Percentiles rank a stretch among this genome's conserved stretches.
Conservation (phyloP, 1,284 basidiomycete genomes). For the Ceratorhiza oryzae-sativae region DNA sequence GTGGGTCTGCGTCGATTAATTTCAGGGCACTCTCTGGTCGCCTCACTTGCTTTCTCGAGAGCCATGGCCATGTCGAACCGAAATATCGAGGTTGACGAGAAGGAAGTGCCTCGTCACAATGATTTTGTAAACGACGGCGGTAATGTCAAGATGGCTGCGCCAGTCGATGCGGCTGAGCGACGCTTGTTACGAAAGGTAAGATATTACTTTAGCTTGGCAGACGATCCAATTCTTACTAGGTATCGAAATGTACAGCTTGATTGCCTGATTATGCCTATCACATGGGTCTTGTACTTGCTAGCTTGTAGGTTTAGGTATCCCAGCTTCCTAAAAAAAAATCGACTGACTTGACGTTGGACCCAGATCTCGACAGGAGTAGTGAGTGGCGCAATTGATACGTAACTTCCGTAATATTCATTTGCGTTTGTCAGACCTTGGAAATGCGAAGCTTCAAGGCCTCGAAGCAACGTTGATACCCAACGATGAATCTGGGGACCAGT, state of each 20-base stretch:
- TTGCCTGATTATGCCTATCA: conserved; percentile 34
- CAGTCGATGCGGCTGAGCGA: conserved; percentile 28
- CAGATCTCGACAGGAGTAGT: conserved; percentile 37
- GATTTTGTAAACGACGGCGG: conserved; percentile 25
- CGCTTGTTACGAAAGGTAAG: conserved; percentile 27
- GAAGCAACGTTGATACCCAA: conserved; percentile 34
- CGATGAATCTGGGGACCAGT: conserved; percentile 33
- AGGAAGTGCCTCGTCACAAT: conserved; percentile 27
- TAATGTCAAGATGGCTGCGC: conserved; percentile 32
- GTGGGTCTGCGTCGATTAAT: background rate
- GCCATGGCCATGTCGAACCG: conserved; percentile 2
- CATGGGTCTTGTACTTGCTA: conserved; percentile 26
- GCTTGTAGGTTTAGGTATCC: conserved; percentile 16
- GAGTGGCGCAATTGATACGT: background rate
- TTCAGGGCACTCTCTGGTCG: background rate
- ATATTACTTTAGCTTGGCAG: background rate
- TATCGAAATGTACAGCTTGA: conserved; percentile 4
- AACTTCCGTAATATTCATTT: background rate
- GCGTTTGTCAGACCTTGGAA: conserved; percentile 22
- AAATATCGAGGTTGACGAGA: conserved; percentile 26
- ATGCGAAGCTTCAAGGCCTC: conserved; percentile 30
- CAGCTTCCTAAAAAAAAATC: background rate
- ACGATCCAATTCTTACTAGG: background rate
- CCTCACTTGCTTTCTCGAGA: background rate
- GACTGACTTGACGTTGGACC: background rate